Evolutionary conservation across 306 rosid species (phyloP), one percentile per base, ranked within the genome.

Genomic region (Albizia julibrissin): DNA sequence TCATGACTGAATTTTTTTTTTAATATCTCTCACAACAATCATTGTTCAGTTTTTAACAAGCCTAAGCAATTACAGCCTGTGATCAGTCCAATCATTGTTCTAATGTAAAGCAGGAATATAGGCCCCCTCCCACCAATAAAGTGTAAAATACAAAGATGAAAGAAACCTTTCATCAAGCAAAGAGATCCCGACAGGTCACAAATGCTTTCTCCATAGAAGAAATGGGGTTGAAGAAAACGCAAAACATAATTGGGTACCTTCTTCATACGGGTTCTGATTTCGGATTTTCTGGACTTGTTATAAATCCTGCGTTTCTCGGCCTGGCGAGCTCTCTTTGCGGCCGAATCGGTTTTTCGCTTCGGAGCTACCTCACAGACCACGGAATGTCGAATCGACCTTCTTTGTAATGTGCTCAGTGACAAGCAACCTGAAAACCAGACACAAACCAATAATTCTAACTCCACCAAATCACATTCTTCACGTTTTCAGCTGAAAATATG

Each of bases 281-380:
- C 97, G 7, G 97, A 93, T 81, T 96, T 96, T 15, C 84, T 85
- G 22, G 98, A 84, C 83, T 89, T 96, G 87, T 96, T 90, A 84
- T 91, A 93, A 84, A 91, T 0, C 72, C 99, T 90, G 79, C 94
- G 92, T 76, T 90, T 93, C 91, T 96, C 98, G 2, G 99, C 91
- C 79, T 92, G 93, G 14, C 94, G 93, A 64, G 91, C 90, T 83
- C 97, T 93, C 94, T 96, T 93, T 22, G 80, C 84, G 1, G 97
- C 99, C 6, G 98, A 96, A 80, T 96, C 98, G n/a, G 89, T 85
- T 56, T 96, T 93, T 50, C 76, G 77, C 42, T 26, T 70, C 0
- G 99, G 89, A 47, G 91, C 89, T 3, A 86, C 97, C 83, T 92
- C 99, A 69, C 99, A 92, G 18, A 91, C 94, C 22, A 84, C 79